These are phyloP conservation scores for Mucuna pruriens DNA, from an alignment of 306 rosid species.

Conservation along the genomic window DNA sequence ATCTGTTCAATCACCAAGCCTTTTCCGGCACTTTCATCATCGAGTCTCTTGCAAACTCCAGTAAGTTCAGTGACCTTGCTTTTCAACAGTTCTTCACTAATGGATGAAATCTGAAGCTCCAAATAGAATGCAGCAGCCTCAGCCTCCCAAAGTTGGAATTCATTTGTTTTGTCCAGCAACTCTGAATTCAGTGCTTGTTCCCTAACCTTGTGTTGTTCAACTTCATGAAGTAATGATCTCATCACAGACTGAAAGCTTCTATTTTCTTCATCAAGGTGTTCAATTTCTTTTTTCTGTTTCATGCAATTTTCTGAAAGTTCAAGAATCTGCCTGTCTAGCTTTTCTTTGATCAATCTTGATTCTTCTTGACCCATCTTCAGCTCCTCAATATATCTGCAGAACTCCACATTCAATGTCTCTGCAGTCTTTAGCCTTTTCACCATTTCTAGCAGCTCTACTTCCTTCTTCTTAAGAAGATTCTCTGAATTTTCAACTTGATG, in stretches of 20 bases:
- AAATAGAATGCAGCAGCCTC: conserved; percentile 84
- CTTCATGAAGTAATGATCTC: conserved; percentile 52
- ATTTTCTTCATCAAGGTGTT: conserved; percentile 61
- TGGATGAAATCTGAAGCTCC: conserved; percentile 79
- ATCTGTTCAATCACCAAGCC: conserved; percentile 58
- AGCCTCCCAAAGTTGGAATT: conserved; percentile 77
- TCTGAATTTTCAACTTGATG: conserved; percentile 52
- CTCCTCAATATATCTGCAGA: conserved; percentile 53
- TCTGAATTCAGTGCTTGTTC: conserved; percentile 72
- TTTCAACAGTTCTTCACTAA: conserved; percentile 73
- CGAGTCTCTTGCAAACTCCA: conserved; percentile 66
- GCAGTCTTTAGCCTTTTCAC: conserved; percentile 56
- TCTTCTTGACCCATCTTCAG: conserved; percentile 66
- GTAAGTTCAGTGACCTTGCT: conserved; percentile 74
- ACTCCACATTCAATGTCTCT: conserved; percentile 53
- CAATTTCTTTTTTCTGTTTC: conserved; percentile 60
- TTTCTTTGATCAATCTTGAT: conserved; percentile 50
- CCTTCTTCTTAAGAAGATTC: conserved; percentile 58
- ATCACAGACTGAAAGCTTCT: conserved; percentile 53
- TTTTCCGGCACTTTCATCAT: conserved; percentile 67
- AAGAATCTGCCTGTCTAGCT: conserved; percentile 58
- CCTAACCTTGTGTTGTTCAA: conserved; percentile 58
- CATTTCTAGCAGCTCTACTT: conserved; percentile 62
- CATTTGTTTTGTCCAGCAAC: conserved; percentile 70
- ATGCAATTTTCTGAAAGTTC: conserved; percentile 57